phyloP scores from a whole-genome alignment of 129 eudicot species.

The Saposhnikovia divaricata region DNA sequence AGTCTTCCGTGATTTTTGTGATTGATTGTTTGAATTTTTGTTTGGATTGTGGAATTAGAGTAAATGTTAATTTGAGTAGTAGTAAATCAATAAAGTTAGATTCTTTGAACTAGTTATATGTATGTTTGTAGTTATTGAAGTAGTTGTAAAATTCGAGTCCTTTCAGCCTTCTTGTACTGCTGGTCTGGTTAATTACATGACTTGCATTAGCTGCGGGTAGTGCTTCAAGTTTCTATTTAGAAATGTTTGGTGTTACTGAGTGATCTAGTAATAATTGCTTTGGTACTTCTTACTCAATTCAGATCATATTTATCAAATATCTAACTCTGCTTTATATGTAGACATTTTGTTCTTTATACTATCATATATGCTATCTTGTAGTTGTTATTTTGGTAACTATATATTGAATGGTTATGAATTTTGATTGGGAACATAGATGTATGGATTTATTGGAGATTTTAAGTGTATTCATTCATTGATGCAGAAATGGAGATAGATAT shows the following conservation, averaged over 20 bases:
- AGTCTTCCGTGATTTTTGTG: background rate
- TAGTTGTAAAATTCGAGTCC: background rate
- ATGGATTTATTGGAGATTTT: constrained; percentile 8
- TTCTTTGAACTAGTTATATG: background rate
- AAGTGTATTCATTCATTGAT: constrained; percentile 10
- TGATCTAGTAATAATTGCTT: background rate
- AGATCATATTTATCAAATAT: background rate
- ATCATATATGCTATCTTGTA: background rate
- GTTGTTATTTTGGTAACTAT: background rate
- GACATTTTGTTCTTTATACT: background rate
- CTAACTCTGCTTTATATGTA: background rate
- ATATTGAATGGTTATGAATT: background rate
- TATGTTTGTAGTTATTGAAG: background rate
- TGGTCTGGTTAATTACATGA: background rate
- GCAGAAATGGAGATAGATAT: constrained; percentile 82
- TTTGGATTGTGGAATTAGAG: background rate
- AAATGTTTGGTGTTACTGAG: background rate
- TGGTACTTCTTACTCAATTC: background rate
- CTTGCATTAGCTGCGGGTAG: background rate
- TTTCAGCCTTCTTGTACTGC: background rate
- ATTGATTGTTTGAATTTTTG: background rate
- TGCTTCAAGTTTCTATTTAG: background rate
- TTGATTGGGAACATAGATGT: background rate
- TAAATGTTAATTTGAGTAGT: background rate
- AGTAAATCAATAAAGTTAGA: background rate